Evolutionary conservation across 345 rosid genomes (phyloP).

Genomic region (Corchorus olitorius): DNA sequence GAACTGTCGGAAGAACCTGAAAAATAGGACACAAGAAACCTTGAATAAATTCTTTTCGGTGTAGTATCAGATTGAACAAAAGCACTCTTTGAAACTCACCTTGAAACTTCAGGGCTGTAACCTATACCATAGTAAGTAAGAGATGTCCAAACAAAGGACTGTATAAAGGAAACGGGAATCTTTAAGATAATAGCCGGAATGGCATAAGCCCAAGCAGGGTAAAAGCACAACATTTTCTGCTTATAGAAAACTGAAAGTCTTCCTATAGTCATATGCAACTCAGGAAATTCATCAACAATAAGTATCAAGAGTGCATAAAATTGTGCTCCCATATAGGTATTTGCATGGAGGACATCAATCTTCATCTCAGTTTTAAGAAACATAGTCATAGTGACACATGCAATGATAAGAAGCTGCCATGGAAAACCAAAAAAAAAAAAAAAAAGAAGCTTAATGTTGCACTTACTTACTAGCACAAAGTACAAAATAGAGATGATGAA

Average conservation of each 20-base stretch:
- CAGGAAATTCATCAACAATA: conserved; percentile 54
- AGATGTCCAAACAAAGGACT: conserved; percentile 58
- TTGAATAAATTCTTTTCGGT: neutral
- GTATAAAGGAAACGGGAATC: conserved; percentile 55
- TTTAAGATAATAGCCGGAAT: conserved; percentile 55
- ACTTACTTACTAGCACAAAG: too few species aligned
- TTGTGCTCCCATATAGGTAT: conserved; percentile 51
- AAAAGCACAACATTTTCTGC: conserved; percentile 56
- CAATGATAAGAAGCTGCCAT: conserved; percentile 50
- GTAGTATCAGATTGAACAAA: neutral
- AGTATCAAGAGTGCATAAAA: conserved; percentile 48
- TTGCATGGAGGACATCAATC: conserved; percentile 50
- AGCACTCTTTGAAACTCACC: conserved; percentile 37
- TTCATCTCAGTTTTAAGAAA: conserved; percentile 49
- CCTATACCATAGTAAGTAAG: conserved; percentile 82
- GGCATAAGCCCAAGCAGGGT: conserved; percentile 76
- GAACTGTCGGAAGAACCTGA: conserved; percentile 72
- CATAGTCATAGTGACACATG: conserved; percentile 58
- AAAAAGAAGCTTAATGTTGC: neutral
- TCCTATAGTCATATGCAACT: conserved; percentile 44
- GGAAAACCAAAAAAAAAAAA: neutral
- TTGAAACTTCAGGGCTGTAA: conserved; percentile 65
- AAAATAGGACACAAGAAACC: neutral
- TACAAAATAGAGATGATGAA: neutral
- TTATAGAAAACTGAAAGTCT: conserved; percentile 63